phyloP scores from a whole-genome alignment of 768 basidiomycete species.

The Suillus fuscotomentosus region DNA sequence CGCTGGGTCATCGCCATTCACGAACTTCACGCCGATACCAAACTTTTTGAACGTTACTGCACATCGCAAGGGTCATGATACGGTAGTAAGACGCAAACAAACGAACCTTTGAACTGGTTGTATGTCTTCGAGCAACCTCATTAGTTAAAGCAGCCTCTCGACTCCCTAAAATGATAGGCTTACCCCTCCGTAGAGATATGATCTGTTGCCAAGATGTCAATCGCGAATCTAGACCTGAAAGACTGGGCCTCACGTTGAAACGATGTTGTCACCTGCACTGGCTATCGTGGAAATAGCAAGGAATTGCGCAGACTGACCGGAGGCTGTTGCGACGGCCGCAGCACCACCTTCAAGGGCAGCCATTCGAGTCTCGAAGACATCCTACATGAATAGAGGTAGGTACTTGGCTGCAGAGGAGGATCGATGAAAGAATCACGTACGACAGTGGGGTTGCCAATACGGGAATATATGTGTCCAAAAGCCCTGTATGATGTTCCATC shows the following conservation, averaged over 20 bases:
- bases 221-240: too few relatives aligned
- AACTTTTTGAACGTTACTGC: slow-evolving; percentile 54
- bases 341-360: slow-evolving; percentile 63
- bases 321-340: slow-evolving; percentile 55
- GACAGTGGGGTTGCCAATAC: slow-evolving; percentile 55
- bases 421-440: slow-evolving; percentile 31
- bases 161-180: slow-evolving; percentile 15
- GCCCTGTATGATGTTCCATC: slow-evolving; percentile 24
- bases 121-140: slow-evolving; percentile 41
- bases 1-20: slow-evolving; percentile 43
- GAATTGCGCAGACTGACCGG: slow-evolving; percentile 64
- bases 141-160: background rate
- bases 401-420: background rate
- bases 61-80: background rate
- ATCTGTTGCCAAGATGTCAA: slow-evolving; percentile 25
- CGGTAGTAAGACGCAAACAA: background rate
- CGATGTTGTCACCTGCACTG: slow-evolving; percentile 60
- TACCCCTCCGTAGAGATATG: slow-evolving; percentile 60
- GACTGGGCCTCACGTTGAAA: slow-evolving; percentile 44
- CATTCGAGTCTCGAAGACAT: slow-evolving; percentile 65
- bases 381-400: slow-evolving; percentile 30
- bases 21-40: slow-evolving; percentile 55
- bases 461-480: slow-evolving; percentile 51
- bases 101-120: slow-evolving; percentile 59
- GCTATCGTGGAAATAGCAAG: slow-evolving; percentile 55